Percentiles rank a stretch among this genome's conserved stretches.
Evolutionary conservation across 306 rosid species (phyloP).

Genomic region (Gleditsia sinensis): DNA sequence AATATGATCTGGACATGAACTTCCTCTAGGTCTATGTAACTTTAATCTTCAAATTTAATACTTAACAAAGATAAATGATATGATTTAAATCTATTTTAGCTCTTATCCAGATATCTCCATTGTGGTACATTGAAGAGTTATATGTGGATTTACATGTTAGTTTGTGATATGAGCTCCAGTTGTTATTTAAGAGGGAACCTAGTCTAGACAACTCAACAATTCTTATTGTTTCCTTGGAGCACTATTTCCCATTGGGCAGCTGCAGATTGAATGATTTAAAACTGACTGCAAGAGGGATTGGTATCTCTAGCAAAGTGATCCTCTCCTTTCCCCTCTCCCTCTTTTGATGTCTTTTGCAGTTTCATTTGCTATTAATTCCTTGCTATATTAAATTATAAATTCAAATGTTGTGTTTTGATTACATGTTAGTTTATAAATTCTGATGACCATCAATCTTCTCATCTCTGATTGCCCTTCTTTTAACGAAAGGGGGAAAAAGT

Average conservation of each 20-base stretch:
- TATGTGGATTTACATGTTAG: neutral
- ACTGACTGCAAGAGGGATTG: constrained; percentile 15
- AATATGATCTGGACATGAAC: neutral
- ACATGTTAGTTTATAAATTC: neutral
- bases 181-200: neutral
- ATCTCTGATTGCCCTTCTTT: constrained; percentile 3
- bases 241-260: neutral
- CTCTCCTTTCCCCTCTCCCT: neutral
- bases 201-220: neutral
- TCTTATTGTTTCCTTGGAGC: neutral
- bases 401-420: constrained; percentile 14
- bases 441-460: constrained; percentile 13
- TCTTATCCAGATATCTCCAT: neutral
- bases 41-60: neutral
- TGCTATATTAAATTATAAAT: neutral
- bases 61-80: neutral
- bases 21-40: neutral
- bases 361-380: constrained; percentile 16
- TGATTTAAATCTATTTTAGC: neutral
- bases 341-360: constrained; percentile 9
- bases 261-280: constrained; percentile 7
- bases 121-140: neutral
- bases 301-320: neutral
- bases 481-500: neutral
- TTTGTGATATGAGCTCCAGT: neutral